Percentiles rank a stretch among this genome's conserved stretches.
These are phyloP conservation scores for Rhodotorula sp. DNA, from an alignment of 1,284 basidiomycete species.

Conservation along the genomic window DNA sequence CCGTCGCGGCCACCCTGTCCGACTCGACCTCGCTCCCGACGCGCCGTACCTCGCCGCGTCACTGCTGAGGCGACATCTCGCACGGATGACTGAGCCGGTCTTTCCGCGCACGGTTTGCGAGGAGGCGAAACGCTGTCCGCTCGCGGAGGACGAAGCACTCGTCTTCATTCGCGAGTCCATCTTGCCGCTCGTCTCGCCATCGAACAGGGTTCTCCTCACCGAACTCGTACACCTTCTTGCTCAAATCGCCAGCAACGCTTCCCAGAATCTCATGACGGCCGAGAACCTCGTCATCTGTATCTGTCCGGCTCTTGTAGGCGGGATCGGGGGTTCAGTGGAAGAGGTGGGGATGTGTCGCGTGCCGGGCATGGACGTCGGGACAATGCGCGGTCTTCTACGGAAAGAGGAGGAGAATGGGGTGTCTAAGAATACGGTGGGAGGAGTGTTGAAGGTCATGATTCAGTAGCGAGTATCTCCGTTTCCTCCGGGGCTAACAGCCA, in stretches of 20 bases:
- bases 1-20: conserved; percentile 34
- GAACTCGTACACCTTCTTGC: conserved; percentile 22
- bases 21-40: conserved; percentile 34
- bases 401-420: not conserved
- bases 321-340: conserved; percentile 21
- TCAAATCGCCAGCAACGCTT: not conserved
- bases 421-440: conserved; percentile 22
- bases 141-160: not conserved
- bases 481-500: not conserved
- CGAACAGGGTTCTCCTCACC: conserved; percentile 8
- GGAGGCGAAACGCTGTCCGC: conserved; percentile 21
- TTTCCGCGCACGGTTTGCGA: not conserved
- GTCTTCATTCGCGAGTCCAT: conserved; percentile 23
- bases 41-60: conserved; percentile 39
- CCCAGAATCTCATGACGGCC: conserved; percentile 38
- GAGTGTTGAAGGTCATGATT: conserved; percentile 31
- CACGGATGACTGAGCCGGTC: conserved; percentile 25
- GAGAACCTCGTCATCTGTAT: conserved; percentile 42
- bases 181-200: conserved; percentile 12
- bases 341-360: conserved; percentile 30
- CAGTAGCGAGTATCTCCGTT: conserved; percentile 13
- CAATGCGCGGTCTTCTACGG: not conserved
- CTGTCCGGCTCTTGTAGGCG: conserved; percentile 35
- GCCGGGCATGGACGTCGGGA: conserved; percentile 9
- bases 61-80: conserved; percentile 38